Base-by-base conservation (phyloP, 306 rosid genomes). In the Ziziphus jujuba region DNA sequence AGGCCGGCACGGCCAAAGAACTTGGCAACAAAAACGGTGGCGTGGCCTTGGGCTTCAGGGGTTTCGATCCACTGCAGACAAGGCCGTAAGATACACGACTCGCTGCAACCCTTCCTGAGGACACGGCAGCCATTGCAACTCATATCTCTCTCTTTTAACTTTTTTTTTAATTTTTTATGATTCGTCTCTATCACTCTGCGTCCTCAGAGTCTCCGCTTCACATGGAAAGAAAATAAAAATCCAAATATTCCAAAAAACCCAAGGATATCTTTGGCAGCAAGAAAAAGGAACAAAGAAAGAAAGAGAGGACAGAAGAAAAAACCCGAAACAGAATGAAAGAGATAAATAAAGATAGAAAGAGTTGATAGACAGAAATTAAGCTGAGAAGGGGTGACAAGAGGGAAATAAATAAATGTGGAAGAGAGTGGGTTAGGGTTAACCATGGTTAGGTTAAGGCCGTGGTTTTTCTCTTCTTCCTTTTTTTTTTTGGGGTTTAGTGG, bases 1-100 rank as follows among this genome's bases (percentile, higher is more conserved):
- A 93, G 98, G 58, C 96, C 98, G 12, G 98, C 98, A 21, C 98
- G 98, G 81, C 98, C 98, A 25, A 93, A 93, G 84, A 93, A 93
- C 85, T 93, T 93, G 75, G 98, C 98, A 1, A 93, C 97, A 52
- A 93, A 93, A 63, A 90, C 90, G 13, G 98, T 93, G 54, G 98
- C 98, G 70, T 93, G 86, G 22, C 97, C 98, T 79, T 93, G 98
- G 14, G 98, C 83, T 69, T 93, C 97, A 22, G 97, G 83, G 50
- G 81, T 83, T 0, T 90, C 97, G 62, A 93, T 93, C 97, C 96
- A 90, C 72, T 90, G 98, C 35, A 93, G 71, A 59, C 96, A 93
- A 25, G 98, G 97, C 19, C 98, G 82, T 59, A 93, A 70, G 69
- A 93, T 83, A 74, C 98, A 93, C 20, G 91, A 77, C 40, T 90